Evolutionary conservation across 2,329 filamentous ascomycete species (phyloP), one percentile per base, ranked within the genome.

Genomic region (Xylaria sp.): DNA sequence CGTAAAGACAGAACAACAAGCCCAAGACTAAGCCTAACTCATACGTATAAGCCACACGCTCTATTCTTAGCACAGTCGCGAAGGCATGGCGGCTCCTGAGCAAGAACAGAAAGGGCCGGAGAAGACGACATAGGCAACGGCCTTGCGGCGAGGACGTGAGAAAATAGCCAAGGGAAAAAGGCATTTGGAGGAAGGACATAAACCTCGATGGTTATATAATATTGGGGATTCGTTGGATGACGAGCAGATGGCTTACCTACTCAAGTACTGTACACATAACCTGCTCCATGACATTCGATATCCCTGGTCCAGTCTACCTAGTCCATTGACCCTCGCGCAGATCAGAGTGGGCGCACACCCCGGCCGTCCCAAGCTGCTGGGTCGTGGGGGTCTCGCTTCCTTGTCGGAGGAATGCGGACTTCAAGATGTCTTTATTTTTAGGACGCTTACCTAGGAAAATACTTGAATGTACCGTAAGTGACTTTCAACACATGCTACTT

Each of bases 351-450:
- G 23, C 46, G 53, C 53, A 33, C 51, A n/a, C 17, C 49, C 48
- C 38, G 36, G 20, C 56, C 20, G 59, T 68, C 56, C 66, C 66
- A 59, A 51, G 48, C 56, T 51, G 61, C 57, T 65, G 66, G 66
- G 61, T 20, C 66, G 61, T 51, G 42, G 61, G 61, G 60, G 54
- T 17, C 28, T 53, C 23, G 54, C 38, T 11, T 44, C 33, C 33
- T 31, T 1, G 20, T 49, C 7, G 38, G 46, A 46, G 46, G 59
- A 59, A 38, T 54, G 36, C 28, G 33, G 13, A 13, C 28, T 48
- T 63, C 13, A 1, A 44, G 20, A 3, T 15, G 38, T 42, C 9
- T 13, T 53, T 67, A 60, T 60, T 60, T 48, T 67, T 67, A 23
- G 56, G 57, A 42, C 33, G 13, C 15, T 40, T 42, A n/a, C 3